These are phyloP conservation scores for Naegleria fowleri DNA, from an alignment of 208 protist genomes.

Conservation along the genomic window DNA sequence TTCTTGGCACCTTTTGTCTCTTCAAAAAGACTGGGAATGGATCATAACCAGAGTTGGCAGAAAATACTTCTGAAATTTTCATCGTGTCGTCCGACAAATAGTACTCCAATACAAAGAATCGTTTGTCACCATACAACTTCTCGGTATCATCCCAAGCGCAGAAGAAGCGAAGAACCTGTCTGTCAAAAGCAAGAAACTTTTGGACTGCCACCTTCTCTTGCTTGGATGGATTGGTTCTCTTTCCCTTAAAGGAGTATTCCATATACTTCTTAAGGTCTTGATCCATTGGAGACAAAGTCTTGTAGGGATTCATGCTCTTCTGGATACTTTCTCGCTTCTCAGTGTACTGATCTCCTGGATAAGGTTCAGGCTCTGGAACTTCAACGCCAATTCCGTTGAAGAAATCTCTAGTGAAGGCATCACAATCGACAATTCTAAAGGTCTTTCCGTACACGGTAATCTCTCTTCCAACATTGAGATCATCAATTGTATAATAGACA, in stretches of 20 bases:
- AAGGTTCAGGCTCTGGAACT: slow-evolving; percentile 57
- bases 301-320: slow-evolving; percentile 46
- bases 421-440: slow-evolving; percentile 84
- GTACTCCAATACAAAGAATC: slow-evolving; percentile 83
- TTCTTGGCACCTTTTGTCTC: slow-evolving; percentile 72
- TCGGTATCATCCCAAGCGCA: slow-evolving; percentile 80
- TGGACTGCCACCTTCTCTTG: slow-evolving; percentile 48
- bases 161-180: slow-evolving; percentile 88
- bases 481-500: slow-evolving; percentile 71
- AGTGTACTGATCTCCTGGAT: slow-evolving; percentile 72
- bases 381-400: slow-evolving; percentile 65
- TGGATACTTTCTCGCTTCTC: slow-evolving; percentile 53
- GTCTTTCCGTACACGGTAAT: slow-evolving; percentile 70
- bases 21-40: slow-evolving; percentile 80
- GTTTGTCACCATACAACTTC: slow-evolving; percentile 70
- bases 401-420: slow-evolving; percentile 85
- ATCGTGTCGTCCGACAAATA: slow-evolving; percentile 88
- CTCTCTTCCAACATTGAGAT: slow-evolving; percentile 72
- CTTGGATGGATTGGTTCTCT: slow-evolving; percentile 16
- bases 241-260: slow-evolving; percentile 50
- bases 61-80: slow-evolving; percentile 76
- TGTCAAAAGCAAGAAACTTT: slow-evolving; percentile 82
- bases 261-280: slow-evolving; percentile 66
- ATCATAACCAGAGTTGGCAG: slow-evolving; percentile 85
- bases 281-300: background rate